Evolutionary conservation across 2,329 filamentous ascomycete genomes (phyloP), one percentile per base, ranked within the genome.

Genomic region (Colletotrichum filicis): DNA sequence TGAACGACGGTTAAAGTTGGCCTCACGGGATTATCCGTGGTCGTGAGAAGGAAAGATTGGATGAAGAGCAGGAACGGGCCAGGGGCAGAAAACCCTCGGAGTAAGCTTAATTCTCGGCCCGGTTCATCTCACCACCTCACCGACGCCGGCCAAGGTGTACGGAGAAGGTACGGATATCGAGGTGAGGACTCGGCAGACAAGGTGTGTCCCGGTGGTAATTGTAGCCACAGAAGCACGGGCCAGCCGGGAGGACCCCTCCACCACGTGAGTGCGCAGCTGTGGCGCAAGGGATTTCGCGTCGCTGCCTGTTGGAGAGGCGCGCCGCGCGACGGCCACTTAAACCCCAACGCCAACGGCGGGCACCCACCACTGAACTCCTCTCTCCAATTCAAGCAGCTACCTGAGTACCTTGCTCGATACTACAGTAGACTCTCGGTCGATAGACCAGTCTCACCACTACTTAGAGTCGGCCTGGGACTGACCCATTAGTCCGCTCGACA

Each of bases 301-400:
- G 60, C 59, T 69, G 52, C 58, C 59, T 58, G 53, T 19, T 68
- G n/a, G 24, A 42, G 22, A 26, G 24, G 52, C 66, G 66, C 66
- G 66, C 66, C 60, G 60, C 66, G 66, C 60, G 66, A 65, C 60
- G 8, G n/a, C 56, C 56, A 67, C 56, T 67, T 67, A 52, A 67
- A 24, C n/a, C 2, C 12, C 42, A 42, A 22, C 12, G 52, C 56
- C 30, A 55, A 12, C 24, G 57, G 46, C 11, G 56, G 30, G 32
- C 46, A 32, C 35, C 19, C 19, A 19, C 14, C 9, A 60, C 32
- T 24, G 37, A 19, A 42, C 14, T 42, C 37, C 16, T 24, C 26
- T 28, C 56, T 16, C 12, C 52, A 11, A n/a, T 26, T 24, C 53
- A 70, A 30, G 35, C 30, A 58, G 22, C 58, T 35, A 24, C 53